Base-by-base conservation (phyloP, 2,329 filamentous ascomycete genomes). In the Botrytis fabae region DNA sequence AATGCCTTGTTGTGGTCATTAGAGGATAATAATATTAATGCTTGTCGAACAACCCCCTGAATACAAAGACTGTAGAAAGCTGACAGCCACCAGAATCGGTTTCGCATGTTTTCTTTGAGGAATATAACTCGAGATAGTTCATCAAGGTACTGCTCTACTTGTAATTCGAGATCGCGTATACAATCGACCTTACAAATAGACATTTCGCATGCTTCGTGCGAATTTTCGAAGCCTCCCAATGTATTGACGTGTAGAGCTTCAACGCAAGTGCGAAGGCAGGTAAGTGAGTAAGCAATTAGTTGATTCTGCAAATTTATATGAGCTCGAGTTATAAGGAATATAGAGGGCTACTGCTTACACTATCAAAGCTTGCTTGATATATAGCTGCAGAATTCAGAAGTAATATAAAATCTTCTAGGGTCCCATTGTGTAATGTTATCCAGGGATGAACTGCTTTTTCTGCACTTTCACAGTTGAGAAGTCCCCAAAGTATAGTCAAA, bases 241-340 rank as follows among this genome's bases (percentile, higher is more conserved):
- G 59, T 22, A 38, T 75, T 62, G 25, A 57, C 42, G 42, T 73
- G 74, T 12, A 76, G 65, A 18, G 73, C 72, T 64, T 77, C 73
- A 25, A 75, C 61, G 44, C 72, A 77, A 25, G 38, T 74, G 18
- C 76, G 73, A 59, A 77, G 69, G 64, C 76, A 76, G 22, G 74
- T 75, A 4, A 77, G 62, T n/a, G 76, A 75, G 42, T 76, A 73
- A 10, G 76, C 72, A 59, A 76, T 75, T 16, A 77, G n/a, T 64
- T 75, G 73, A n/a, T 77, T 70, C 75, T 77, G 57, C 14, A 51
- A 10, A 38, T 51, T 62, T 7, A 65, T 2, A 32, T 73, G 22
- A 73, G 71, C 59, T 28, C 25, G 6, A 38, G 10, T n/a, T 32
- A 32, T 25, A 44, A 25, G n/a, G 5, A 20, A 42, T 40, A 20